Evolutionary conservation across 2,329 filamentous ascomycete genomes (phyloP).

Genomic region (Pyricularia grisea): DNA sequence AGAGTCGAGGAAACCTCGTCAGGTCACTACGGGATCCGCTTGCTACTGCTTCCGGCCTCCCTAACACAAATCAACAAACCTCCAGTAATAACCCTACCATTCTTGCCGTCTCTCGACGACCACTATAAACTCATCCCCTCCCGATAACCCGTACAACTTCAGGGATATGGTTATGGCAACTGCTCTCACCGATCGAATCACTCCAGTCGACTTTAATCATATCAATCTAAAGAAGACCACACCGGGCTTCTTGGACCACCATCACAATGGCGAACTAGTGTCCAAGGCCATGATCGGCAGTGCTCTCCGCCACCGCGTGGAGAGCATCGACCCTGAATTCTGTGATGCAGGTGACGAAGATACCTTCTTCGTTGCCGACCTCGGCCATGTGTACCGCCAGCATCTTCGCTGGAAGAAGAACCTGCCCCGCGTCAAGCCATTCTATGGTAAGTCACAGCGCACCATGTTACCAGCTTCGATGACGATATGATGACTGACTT

Average conservation of each 20-base stretch:
- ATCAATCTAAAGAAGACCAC: constrained; percentile 33
- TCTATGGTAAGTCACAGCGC: constrained; percentile 62
- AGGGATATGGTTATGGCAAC: constrained; percentile 59
- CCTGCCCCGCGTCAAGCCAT: constrained; percentile 84
- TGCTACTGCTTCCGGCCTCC: constrained; percentile 93
- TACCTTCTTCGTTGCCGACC: constrained; percentile 95
- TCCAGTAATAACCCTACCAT: constrained; percentile 4
- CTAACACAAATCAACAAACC: constrained; percentile 48
- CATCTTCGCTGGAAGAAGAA: constrained; percentile 97
- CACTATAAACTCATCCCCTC: constrained; percentile 7
- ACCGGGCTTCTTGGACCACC: constrained; percentile 20
- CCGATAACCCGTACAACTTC: constrained; percentile 10
- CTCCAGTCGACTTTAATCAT: constrained; percentile 35
- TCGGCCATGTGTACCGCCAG: constrained; percentile 98
- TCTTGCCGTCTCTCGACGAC: constrained; percentile 6
- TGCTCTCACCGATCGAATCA: constrained; percentile 44
- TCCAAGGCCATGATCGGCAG: constrained; percentile 79
- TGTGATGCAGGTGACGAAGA: constrained; percentile 94
- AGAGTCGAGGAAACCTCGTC: constrained; percentile 99
- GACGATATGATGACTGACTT: neutral
- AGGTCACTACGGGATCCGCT: constrained; percentile 81
- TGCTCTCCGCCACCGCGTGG: constrained; percentile 77
- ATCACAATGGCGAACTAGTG: constrained; percentile 31
- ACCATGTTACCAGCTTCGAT: neutral
- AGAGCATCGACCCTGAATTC: constrained; percentile 73